Evolutionary conservation across 495 filamentous ascomycete species (phyloP).

Genomic region (Daldinia childiae): DNA sequence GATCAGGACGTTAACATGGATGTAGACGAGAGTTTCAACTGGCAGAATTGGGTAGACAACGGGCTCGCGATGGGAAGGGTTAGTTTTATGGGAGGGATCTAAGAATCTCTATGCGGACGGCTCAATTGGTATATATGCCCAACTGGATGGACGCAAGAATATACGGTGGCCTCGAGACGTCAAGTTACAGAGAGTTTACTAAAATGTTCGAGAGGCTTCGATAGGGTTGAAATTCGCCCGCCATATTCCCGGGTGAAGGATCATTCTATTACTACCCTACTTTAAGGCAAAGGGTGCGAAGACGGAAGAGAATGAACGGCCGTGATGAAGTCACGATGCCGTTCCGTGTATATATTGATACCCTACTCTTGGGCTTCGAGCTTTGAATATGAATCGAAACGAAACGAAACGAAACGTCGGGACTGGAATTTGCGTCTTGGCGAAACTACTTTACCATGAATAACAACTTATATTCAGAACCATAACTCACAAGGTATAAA

Average conservation of each 20-base stretch:
- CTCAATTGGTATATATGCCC: background rate
- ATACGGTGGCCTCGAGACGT: background rate
- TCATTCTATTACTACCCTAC: background rate
- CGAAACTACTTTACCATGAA: background rate
- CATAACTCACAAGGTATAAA: too few relatives aligned
- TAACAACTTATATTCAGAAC: background rate
- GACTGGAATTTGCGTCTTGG: background rate
- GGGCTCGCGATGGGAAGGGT: conserved; percentile 43
- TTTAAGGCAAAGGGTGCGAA: background rate
- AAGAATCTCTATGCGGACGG: background rate
- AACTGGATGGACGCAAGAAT: background rate
- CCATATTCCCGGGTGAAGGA: background rate
- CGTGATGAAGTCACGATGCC: conserved; percentile 7
- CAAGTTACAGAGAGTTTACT: background rate
- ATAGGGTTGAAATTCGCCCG: background rate
- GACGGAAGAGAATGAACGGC: background rate
- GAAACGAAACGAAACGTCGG: background rate
- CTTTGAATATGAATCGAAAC: background rate
- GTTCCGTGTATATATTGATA: conserved; percentile 34
- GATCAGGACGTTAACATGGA: conserved; percentile 54
- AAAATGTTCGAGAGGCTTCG: background rate
- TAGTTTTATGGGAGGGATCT: conserved; percentile 46
- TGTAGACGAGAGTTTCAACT: conserved; percentile 56
- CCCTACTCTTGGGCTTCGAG: conserved; percentile 19
- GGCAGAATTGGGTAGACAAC: conserved; percentile 59